Conservation (phyloP, 1,284 basidiomycete genomes). For the Cerioporus squamosus region DNA sequence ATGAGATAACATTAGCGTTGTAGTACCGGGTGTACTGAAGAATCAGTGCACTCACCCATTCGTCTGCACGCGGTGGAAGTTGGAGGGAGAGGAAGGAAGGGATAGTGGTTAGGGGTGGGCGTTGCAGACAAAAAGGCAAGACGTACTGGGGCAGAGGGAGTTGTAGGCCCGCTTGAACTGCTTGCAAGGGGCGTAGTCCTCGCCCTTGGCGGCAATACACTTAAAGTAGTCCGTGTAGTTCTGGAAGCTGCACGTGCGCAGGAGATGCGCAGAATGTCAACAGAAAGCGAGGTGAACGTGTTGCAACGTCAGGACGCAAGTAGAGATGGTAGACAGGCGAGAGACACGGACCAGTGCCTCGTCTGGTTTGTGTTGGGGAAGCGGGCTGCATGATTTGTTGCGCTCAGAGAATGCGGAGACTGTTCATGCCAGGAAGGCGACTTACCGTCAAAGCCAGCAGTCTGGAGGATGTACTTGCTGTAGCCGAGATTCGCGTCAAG, state of each 20-base stretch:
- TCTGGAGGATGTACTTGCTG: slow-evolving; percentile 86
- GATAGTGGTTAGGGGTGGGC: slow-evolving; percentile 6
- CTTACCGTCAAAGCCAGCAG: slow-evolving; percentile 85
- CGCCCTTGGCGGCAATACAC: slow-evolving; percentile 96
- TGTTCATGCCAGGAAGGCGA: slow-evolving; percentile 6
- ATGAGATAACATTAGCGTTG: slow-evolving; percentile 8
- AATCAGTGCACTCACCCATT: slow-evolving; percentile 50
- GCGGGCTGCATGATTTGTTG: slow-evolving; percentile 58
- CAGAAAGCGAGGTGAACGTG: neutral
- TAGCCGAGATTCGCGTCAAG: slow-evolving; percentile 17
- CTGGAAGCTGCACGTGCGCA: slow-evolving; percentile 69
- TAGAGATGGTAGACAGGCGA: neutral
- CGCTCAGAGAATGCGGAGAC: neutral
- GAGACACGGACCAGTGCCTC: slow-evolving; percentile 78
- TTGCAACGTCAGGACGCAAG: neutral
- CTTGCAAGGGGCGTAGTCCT: slow-evolving; percentile 97
- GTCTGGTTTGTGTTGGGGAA: slow-evolving; percentile 98
- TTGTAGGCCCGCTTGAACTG: slow-evolving; percentile 98
- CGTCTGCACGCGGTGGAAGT: slow-evolving; percentile 41
- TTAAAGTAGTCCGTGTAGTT: slow-evolving; percentile 99
- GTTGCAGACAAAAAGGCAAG: slow-evolving; percentile 28
- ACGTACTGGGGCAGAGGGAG: slow-evolving; percentile 97
- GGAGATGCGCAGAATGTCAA: neutral
- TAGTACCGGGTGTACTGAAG: neutral
- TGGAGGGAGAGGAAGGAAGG: neutral